A percentile compares a stretch with the other conserved stretches of the same genome.
These are phyloP conservation scores for Nannizziopsis barbatae DNA, from an alignment of 2,329 filamentous ascomycete genomes.

Conservation along the genomic window DNA sequence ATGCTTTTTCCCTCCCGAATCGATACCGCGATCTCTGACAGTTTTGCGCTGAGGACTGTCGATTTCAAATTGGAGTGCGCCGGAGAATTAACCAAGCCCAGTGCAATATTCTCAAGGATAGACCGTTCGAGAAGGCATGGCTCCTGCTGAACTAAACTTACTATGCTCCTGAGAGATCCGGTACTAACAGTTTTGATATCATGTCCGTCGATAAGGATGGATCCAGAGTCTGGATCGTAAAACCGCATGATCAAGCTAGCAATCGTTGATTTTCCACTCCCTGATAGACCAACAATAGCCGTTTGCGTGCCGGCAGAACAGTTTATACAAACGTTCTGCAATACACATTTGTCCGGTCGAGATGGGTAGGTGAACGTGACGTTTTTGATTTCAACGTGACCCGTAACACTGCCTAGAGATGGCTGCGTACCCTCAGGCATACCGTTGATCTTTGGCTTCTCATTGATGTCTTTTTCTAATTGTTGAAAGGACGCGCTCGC, in stretches of 20 bases:
- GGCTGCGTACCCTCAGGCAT: slow-evolving; percentile 20
- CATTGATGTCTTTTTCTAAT: slow-evolving; percentile 48
- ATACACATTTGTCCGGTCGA: slow-evolving; percentile 22
- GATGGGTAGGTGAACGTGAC: slow-evolving; percentile 40
- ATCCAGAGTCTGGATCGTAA: slow-evolving; percentile 66
- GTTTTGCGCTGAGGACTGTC: slow-evolving; percentile 39
- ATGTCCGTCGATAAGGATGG: slow-evolving; percentile 64
- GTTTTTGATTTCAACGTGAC: slow-evolving; percentile 26
- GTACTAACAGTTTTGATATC: slow-evolving; percentile 66
- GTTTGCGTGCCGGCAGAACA: slow-evolving; percentile 75
- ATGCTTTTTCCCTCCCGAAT: slow-evolving; percentile 44
- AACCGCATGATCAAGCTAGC: slow-evolving; percentile 40
- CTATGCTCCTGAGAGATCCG: slow-evolving; percentile 69
- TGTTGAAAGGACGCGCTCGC: slow-evolving; percentile 47
- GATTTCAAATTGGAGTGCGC: slow-evolving; percentile 27
- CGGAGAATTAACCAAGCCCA: slow-evolving; percentile 33
- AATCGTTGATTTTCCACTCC: slow-evolving; percentile 40
- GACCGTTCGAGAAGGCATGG: slow-evolving; percentile 72
- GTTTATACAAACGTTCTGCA: slow-evolving; percentile 41
- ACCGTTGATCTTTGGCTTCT: slow-evolving; percentile 38
- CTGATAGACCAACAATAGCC: slow-evolving; percentile 55
- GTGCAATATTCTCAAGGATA: slow-evolving; percentile 67
- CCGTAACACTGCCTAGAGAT: slow-evolving; percentile 20
- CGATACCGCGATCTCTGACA: slow-evolving; percentile 43
- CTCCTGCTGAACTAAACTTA: slow-evolving; percentile 77